phyloP scores from a whole-genome alignment of 2,329 filamentous ascomycete species.

The Chrysoporthe cubensis region DNA sequence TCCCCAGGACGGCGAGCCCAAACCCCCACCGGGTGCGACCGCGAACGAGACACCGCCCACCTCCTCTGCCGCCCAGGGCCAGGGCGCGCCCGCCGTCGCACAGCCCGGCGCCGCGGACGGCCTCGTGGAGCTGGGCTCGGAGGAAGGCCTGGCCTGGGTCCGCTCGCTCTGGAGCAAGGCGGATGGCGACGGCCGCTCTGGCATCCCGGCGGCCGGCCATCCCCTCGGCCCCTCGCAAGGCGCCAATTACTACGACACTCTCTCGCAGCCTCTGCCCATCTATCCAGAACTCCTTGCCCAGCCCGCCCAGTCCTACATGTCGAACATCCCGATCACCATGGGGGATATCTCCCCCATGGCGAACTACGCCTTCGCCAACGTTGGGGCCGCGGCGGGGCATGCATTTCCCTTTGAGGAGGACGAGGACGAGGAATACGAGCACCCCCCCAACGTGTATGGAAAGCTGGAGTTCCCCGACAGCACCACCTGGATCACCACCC shows the following conservation, averaged over 20 bases:
- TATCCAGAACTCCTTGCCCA: conserved; percentile 1
- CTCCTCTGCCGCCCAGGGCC: neutral
- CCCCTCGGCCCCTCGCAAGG: neutral
- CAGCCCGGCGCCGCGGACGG: neutral
- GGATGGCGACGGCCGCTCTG: neutral
- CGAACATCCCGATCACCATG: neutral
- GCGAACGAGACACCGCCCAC: neutral
- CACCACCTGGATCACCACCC: conserved; percentile 24
- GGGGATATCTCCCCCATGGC: neutral
- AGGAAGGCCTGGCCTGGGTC: neutral
- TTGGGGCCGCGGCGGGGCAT: conserved; percentile 3
- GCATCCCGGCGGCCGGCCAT: neutral
- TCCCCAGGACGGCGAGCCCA: neutral
- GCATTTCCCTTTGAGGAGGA: conserved; percentile 9
- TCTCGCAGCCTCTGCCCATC: neutral
- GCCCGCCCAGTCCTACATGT: neutral
- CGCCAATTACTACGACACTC: conserved; percentile 1
- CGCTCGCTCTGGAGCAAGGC: neutral
- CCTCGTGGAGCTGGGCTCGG: neutral
- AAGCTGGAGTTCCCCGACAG: conserved; percentile 26
- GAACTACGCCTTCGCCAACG: conserved; percentile 2
- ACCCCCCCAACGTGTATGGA: neutral
- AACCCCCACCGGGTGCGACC: neutral
- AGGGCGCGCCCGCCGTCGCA: neutral
- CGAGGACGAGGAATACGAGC: neutral